Conservation (phyloP, 192 early-diverging fungal genomes). For the Chytriomyces sp. region DNA sequence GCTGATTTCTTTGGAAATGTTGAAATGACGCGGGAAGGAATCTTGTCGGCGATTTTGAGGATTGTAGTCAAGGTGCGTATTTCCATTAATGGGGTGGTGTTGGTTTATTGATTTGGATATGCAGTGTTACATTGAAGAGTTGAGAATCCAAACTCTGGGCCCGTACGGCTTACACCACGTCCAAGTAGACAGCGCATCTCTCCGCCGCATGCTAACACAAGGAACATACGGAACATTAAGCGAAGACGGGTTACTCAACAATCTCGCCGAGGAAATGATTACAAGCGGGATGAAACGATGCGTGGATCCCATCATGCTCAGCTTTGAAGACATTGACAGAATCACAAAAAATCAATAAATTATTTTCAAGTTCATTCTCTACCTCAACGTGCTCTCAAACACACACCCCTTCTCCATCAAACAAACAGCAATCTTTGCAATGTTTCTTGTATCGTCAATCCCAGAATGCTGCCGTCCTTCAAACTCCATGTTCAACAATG, state of each 20-base stretch:
- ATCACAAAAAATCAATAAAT: background rate
- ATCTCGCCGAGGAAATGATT: slow-evolving; percentile 57
- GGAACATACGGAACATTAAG: background rate
- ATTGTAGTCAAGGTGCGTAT: slow-evolving; percentile 63
- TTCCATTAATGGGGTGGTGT: background rate
- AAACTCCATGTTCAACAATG: slow-evolving; percentile 64
- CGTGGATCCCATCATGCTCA: slow-evolving; percentile 42
- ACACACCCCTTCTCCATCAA: slow-evolving; percentile 57
- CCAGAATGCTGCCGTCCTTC: slow-evolving; percentile 79
- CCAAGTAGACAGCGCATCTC: slow-evolving; percentile 70
- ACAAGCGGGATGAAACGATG: slow-evolving; percentile 58
- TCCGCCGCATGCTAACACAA: slow-evolving; percentile 28
- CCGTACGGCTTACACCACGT: slow-evolving; percentile 63
- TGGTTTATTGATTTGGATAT: background rate
- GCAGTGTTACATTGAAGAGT: slow-evolving; percentile 57
- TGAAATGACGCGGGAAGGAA: slow-evolving; percentile 56
- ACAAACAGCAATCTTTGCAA: slow-evolving; percentile 68
- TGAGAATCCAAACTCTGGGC: slow-evolving; percentile 58
- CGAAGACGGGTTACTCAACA: slow-evolving; percentile 42
- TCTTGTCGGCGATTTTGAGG: slow-evolving; percentile 59
- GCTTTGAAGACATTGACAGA: background rate
- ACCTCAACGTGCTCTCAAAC: slow-evolving; percentile 35
- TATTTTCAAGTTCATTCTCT: background rate
- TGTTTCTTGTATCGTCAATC: slow-evolving; percentile 81
- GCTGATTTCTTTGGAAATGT: slow-evolving; percentile 67